Evolutionary conservation across 768 basidiomycete genomes (phyloP).

Genomic region (Tricholoma sp.): DNA sequence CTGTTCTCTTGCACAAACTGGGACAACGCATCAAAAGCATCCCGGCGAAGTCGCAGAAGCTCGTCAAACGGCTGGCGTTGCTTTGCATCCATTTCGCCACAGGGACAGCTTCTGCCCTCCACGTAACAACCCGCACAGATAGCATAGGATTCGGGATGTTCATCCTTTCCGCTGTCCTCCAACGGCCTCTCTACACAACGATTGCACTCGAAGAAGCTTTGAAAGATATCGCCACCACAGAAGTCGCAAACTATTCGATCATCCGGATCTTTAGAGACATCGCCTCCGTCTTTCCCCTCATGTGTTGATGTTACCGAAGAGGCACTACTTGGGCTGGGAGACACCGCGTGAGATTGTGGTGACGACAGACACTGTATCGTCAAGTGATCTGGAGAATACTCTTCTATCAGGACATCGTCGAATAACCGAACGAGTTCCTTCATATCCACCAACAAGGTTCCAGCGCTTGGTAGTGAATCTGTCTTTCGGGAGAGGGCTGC

Average conservation of each 20-base stretch:
- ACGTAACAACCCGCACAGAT: conserved; percentile 71
- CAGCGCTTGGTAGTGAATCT: not conserved
- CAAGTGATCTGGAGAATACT: conserved; percentile 27
- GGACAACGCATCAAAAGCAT: conserved; percentile 15
- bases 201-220: conserved; percentile 72
- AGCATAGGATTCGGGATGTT: conserved; percentile 38
- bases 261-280: conserved; percentile 10
- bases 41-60: conserved; percentile 39
- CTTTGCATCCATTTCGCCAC: conserved; percentile 53
- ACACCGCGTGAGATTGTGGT: not conserved
- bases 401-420: conserved; percentile 47
- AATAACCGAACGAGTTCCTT: conserved; percentile 39
- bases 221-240: conserved; percentile 78
- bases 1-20: not conserved
- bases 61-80: conserved; percentile 49
- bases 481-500: not conserved
- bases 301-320: not conserved
- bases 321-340: not conserved
- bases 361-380: conserved; percentile 18
- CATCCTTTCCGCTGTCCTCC: conserved; percentile 2
- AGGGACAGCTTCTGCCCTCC: conserved; percentile 72
- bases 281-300: not conserved
- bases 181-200: conserved; percentile 29
- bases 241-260: conserved; percentile 61
- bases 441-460: conserved; percentile 19